Base-by-base conservation (phyloP, 345 rosid species). In the Brassica cretica region DNA sequence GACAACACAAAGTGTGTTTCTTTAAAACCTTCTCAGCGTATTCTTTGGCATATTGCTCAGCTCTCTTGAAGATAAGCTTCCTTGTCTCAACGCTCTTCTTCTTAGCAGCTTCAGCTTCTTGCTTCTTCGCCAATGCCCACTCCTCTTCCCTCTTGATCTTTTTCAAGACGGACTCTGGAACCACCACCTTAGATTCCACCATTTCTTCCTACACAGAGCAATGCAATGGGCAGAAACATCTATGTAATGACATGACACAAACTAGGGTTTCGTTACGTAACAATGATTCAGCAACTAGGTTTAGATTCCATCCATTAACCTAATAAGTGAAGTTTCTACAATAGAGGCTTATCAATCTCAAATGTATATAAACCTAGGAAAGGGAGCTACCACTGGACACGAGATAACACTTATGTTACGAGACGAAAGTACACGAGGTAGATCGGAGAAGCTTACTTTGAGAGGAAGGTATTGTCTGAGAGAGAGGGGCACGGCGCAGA, bases 131-230 rank as follows among this genome's bases (percentile, higher is more conserved):
- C 73, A 85, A 53, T 10, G 77, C 77, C 81, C 84, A 81, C 29
- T 76, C 78, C 41, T 85, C 95, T 24, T 78, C 78, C 19, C 93
- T 93, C 89, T 93, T 93, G 56, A 79, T 80, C 87, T 93, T 93
- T 80, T 81, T 81, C 0, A 91, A 58, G 27, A 85, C 86, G 0
- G 97, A 88, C 84, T 93, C 98, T 0, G 97, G 95, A 25, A 91
- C 60, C 8, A 86, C 83, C 25, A 51, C 70, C 80, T 82, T 83
- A 2, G 82, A 84, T 78, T 86, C 73, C 5, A 33, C 76, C 82
- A 80, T 80, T 80, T 70, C 46, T 70, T 71, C 79, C 79, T 79
- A 9, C 51, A 79, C 0, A 8, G 1, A 30, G 1, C 14, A 32
- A 64, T 65, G 15, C 39, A 33, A 53, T 60, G 5, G 35, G 21